Conservation (phyloP, 305 asterid genomes). For the Fraxinus ornus region DNA sequence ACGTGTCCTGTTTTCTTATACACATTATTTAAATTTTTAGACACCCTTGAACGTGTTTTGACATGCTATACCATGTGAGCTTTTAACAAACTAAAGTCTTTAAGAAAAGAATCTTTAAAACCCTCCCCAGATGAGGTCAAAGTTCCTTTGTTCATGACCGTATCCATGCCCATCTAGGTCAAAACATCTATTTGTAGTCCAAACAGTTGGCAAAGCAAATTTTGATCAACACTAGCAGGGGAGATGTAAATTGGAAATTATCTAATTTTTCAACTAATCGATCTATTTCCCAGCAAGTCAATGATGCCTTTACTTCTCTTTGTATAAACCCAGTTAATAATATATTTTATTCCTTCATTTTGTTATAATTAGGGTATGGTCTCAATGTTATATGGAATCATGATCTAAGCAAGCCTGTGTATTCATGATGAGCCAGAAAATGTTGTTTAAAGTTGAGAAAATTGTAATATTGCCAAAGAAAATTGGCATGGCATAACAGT, state of each 20-base stretch:
- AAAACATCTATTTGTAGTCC: not conserved
- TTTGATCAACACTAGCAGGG: not conserved
- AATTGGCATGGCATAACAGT: not conserved
- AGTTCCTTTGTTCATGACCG: not conserved
- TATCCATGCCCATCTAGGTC: not conserved
- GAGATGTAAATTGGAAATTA: not conserved
- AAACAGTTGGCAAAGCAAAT: not conserved
- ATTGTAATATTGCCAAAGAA: not conserved
- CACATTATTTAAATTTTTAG: not conserved
- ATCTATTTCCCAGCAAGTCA: not conserved
- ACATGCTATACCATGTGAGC: not conserved
- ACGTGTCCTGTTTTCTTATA: not conserved
- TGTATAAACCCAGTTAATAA: not conserved
- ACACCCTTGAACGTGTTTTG: not conserved
- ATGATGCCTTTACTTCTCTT: not conserved
- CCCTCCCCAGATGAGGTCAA: not conserved
- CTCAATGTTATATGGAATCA: not conserved
- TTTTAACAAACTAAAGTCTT: not conserved
- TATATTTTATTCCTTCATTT: constrained; percentile 1
- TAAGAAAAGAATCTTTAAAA: not conserved
- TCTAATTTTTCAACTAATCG: not conserved
- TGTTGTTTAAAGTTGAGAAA: not conserved
- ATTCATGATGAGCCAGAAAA: not conserved
- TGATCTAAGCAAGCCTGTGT: not conserved
- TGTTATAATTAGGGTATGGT: constrained; percentile 5